These are phyloP conservation scores for Rhodotorula kratochvilovae DNA, from an alignment of 768 basidiomycete species.

Conservation along the genomic window DNA sequence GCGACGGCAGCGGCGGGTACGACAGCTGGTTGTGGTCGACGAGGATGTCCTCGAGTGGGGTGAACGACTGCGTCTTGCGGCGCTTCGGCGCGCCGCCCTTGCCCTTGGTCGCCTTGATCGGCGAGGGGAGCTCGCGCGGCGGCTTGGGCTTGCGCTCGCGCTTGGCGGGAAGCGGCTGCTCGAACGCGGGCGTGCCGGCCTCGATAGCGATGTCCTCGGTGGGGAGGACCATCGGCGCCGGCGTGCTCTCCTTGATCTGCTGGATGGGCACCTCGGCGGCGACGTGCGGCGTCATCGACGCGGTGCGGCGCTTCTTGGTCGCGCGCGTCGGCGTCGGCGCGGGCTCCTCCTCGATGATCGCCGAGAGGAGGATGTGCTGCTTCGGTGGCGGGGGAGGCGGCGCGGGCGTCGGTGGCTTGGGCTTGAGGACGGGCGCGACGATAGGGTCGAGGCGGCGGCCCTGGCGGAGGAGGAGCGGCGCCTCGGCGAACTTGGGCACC, in stretches of 20 bases:
- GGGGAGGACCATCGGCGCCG: background rate
- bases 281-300: conserved; percentile 1
- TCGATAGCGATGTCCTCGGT: background rate
- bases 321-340: background rate
- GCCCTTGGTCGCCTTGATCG: background rate
- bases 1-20: background rate
- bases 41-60: background rate
- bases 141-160: conserved; percentile 12
- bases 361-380: background rate
- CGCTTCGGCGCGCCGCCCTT: conserved; percentile 8
- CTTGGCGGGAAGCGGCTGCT: background rate
- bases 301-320: conserved; percentile 10
- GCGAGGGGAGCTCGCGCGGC: conserved; percentile 1
- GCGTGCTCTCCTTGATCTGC: background rate
- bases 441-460: conserved; percentile 68
- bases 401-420: conserved; percentile 15
- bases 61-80: conserved; percentile 7
- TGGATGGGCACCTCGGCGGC: background rate
- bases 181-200: background rate
- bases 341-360: background rate
- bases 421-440: conserved; percentile 26
- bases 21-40: background rate
- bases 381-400: conserved; percentile 3
- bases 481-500: conserved; percentile 58
- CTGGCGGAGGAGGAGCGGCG: conserved; percentile 84